Percentiles rank a stretch among this genome's conserved stretches.
Evolutionary conservation across 2,329 filamentous ascomycete genomes (phyloP).

Genomic region (Epichloe amarillans): DNA sequence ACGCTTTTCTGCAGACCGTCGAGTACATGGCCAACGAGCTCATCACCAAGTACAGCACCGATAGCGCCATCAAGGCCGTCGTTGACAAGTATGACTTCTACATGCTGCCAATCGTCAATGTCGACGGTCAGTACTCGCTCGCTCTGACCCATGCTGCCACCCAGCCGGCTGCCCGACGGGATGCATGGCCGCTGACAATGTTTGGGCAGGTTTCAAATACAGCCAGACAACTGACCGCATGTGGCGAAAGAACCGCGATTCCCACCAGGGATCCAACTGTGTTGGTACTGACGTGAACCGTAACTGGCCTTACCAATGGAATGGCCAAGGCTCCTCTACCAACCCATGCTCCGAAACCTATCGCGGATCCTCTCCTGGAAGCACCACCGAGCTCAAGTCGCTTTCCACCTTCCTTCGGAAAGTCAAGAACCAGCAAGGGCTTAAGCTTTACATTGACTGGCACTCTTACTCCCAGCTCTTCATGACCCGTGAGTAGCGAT

Average conservation of each 20-base stretch:
- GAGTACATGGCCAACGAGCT: constrained; percentile 42
- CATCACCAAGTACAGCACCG: constrained; percentile 29
- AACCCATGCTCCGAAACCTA: constrained; percentile 38
- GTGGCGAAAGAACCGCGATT: constrained; percentile 47
- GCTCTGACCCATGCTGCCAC: no score
- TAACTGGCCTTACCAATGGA: constrained; percentile 48
- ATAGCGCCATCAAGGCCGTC: constrained; percentile 25
- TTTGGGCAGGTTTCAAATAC: constrained; percentile 46
- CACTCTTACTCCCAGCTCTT: constrained; percentile 51
- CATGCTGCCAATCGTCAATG: constrained; percentile 49
- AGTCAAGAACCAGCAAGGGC: constrained; percentile 27
- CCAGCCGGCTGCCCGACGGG: no score
- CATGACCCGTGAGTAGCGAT: constrained; percentile 39
- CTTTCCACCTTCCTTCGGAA: constrained; percentile 25
- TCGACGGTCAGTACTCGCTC: constrained; percentile 32
- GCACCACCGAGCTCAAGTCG: constrained; percentile 37
- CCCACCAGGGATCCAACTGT: constrained; percentile 28
- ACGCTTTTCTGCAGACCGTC: constrained; percentile 11
- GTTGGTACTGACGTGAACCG: constrained; percentile 45
- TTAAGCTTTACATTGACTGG: constrained; percentile 51
- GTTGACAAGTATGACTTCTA: constrained; percentile 54
- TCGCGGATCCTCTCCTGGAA: constrained; percentile 27
- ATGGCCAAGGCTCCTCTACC: constrained; percentile 36
- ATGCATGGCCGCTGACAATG: constrained; percentile 18
- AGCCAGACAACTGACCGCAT: constrained; percentile 41